A percentile compares a stretch with the other conserved stretches of the same genome.
These are phyloP conservation scores for Gossypium arboreum DNA, from an alignment of 345 rosid genomes.

Conservation along the genomic window DNA sequence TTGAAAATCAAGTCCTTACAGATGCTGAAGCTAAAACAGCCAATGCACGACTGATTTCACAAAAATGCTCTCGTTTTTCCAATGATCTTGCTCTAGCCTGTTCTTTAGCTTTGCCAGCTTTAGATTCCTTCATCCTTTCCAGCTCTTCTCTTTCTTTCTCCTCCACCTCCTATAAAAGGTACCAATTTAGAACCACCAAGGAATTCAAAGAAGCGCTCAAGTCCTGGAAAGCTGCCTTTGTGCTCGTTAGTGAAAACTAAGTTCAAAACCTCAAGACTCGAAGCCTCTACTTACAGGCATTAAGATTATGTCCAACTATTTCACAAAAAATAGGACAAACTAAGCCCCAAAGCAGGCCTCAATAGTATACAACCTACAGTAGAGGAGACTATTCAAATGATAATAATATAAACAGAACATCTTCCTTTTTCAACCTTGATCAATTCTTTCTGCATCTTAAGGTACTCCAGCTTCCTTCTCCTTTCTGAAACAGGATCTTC, in stretches of 20 bases:
- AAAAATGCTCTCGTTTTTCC: conserved; percentile 51
- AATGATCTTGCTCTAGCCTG: conserved; percentile 64
- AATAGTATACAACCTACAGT: not conserved
- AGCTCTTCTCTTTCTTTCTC: conserved; percentile 75
- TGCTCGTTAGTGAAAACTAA: not conserved
- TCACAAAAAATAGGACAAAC: not conserved
- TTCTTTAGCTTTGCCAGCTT: conserved; percentile 56
- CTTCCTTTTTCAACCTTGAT: conserved; percentile 58
- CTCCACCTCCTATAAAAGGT: conserved; percentile 69
- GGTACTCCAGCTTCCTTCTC: conserved; percentile 87
- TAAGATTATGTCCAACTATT: not conserved
- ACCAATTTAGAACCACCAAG: not conserved
- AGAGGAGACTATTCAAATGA: not conserved
- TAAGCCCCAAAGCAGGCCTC: not conserved
- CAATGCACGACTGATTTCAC: conserved; percentile 72
- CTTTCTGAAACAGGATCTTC: conserved; percentile 91
- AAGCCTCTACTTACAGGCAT: not conserved
- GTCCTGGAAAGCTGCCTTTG: not conserved
- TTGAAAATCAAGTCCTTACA: conserved; percentile 43
- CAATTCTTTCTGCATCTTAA: conserved; percentile 87
- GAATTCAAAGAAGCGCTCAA: conserved; percentile 4
- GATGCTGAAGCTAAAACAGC: conserved; percentile 94
- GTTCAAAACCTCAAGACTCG: not conserved
- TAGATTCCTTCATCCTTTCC: conserved; percentile 54
- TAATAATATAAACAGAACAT: conserved; percentile 6